These are phyloP conservation scores for Cryptococcus jaspeensis DNA, from an alignment of 1,284 basidiomycete species.

Conservation along the genomic window DNA sequence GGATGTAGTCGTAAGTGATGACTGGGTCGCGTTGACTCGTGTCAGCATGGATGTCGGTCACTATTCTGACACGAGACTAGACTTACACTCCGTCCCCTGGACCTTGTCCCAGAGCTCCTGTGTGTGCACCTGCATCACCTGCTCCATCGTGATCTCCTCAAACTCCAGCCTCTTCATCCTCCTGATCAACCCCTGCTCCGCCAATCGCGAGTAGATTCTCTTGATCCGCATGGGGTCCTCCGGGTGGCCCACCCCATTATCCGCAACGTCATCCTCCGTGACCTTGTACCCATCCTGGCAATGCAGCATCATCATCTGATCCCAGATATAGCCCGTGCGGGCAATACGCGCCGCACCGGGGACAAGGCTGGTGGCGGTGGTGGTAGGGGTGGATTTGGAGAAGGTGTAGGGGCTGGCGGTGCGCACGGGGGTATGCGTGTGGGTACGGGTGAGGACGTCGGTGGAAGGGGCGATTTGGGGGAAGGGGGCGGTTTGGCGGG, in stretches of 20 bases:
- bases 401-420: background rate
- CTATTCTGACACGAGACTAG: background rate
- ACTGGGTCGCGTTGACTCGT: conserved; percentile 54
- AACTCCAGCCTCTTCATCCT: conserved; percentile 78
- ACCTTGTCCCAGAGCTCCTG: conserved; percentile 90
- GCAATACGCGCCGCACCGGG: conserved; percentile 18
- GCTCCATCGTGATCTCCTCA: conserved; percentile 69
- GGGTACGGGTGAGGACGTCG: background rate
- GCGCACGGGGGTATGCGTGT: background rate
- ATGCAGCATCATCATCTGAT: conserved; percentile 83
- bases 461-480: background rate
- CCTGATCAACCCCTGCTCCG: conserved; percentile 60
- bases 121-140: conserved; percentile 85
- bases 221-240: conserved; percentile 85
- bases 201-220: conserved; percentile 70
- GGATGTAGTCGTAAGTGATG: conserved; percentile 68
- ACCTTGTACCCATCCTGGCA: conserved; percentile 47
- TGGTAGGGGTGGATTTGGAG: background rate
- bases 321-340: conserved; percentile 79
- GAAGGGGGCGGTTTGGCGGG: background rate
- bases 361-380: background rate
- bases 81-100: conserved; percentile 56
- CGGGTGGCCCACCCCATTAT: conserved; percentile 62
- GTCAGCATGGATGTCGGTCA: background rate
- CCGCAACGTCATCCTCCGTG: conserved; percentile 53